Evolutionary conservation across 257 asterid species (phyloP).

Genomic region (Pogostemon cablin): DNA sequence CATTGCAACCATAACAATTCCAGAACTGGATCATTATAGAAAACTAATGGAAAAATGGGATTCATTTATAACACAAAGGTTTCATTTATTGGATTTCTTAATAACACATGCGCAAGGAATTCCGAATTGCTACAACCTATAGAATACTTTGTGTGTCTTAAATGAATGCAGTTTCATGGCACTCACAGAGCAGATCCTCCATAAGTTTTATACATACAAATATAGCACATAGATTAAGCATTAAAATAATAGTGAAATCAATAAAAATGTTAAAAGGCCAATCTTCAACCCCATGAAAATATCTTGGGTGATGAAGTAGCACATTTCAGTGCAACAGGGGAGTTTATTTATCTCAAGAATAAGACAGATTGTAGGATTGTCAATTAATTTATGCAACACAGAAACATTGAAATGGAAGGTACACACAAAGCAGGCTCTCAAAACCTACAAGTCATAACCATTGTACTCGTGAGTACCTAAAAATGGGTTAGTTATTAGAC

Average conservation of each 20-base stretch:
- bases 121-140: too few relatives aligned
- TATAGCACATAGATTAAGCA: conserved; percentile 10
- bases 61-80: not conserved
- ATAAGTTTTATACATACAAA: conserved; percentile 1
- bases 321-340: not conserved
- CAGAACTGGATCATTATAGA: not conserved
- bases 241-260: not conserved
- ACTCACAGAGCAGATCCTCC: not conserved
- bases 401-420: not conserved
- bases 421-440: not conserved
- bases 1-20: not conserved
- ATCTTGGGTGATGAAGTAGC: not conserved
- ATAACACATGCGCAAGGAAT: not conserved
- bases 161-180: too few relatives aligned
- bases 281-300: conserved; percentile 1
- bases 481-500: not conserved
- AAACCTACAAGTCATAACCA: not conserved
- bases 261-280: not conserved
- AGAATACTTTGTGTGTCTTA: too few relatives aligned
- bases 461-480: not conserved
- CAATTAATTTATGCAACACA: not conserved
- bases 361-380: not conserved
- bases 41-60: not conserved
- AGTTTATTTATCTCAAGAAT: not conserved
- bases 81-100: not conserved